A percentile compares a stretch with the other conserved stretches of the same genome.
These are phyloP conservation scores for Canariomyces notabilis DNA, from an alignment of 2,329 filamentous ascomycete genomes.

Conservation along the genomic window DNA sequence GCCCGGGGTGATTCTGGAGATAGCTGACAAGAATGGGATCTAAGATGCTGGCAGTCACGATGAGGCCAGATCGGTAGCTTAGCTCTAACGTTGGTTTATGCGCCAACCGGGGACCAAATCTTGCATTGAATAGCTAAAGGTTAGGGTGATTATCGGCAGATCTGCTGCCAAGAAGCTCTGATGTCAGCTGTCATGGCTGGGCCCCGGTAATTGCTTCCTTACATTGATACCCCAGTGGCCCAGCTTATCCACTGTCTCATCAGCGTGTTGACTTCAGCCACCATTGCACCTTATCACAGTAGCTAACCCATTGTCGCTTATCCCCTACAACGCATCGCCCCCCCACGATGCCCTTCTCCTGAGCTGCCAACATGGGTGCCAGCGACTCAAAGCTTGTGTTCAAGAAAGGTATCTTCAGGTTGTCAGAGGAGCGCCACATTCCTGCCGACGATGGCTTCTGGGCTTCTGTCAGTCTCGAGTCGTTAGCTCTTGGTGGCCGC, in stretches of 20 bases:
- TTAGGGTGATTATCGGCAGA: constrained; percentile 9
- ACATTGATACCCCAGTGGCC: too few species aligned
- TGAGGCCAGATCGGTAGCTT: constrained; percentile 27
- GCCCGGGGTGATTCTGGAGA: too few species aligned
- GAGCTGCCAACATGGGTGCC: constrained; percentile 68
- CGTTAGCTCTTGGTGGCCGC: not conserved
- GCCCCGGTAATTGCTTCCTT: too few species aligned
- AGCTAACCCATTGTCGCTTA: constrained; percentile 1
- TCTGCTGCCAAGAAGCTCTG: too few species aligned
- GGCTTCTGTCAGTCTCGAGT: constrained; percentile 65
- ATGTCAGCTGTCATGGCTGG: too few species aligned
- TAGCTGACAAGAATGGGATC: constrained; percentile 1
- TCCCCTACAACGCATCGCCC: constrained; percentile 3
- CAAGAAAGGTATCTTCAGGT: constrained; percentile 94
- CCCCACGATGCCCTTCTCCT: constrained; percentile 20
- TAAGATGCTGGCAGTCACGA: constrained; percentile 6
- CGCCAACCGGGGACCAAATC: constrained; percentile 15
- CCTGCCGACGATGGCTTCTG: constrained; percentile 86
- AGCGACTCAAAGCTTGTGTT: constrained; percentile 98
- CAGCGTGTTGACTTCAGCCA: not conserved
- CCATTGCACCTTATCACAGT: not conserved
- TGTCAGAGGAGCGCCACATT: constrained; percentile 88
- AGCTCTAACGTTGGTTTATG: too few species aligned
- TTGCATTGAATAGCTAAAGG: not conserved
- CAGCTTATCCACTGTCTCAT: too few species aligned